These are phyloP conservation scores for Trichoderma koningiopsis DNA, from an alignment of 2,329 filamentous ascomycete species.

Conservation along the genomic window DNA sequence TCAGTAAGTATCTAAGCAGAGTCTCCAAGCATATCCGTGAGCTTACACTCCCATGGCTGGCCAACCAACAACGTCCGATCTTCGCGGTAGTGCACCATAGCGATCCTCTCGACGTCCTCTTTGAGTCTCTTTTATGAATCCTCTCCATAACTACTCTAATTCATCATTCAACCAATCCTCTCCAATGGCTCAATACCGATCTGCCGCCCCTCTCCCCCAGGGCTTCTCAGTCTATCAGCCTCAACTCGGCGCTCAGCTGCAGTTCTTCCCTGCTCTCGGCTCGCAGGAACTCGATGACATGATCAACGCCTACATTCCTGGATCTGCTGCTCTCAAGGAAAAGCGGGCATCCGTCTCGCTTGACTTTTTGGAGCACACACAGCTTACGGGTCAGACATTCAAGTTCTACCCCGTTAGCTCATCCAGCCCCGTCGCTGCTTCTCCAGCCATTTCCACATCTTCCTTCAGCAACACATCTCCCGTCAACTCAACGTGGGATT, in stretches of 20 bases:
- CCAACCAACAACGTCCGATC: constrained; percentile 1
- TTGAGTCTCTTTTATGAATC: not conserved
- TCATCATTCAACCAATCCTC: not conserved
- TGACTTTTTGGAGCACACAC: constrained; percentile 59
- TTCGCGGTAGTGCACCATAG: not conserved
- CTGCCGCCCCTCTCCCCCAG: constrained; percentile 39
- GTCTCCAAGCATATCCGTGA: not conserved
- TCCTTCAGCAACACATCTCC: constrained; percentile 52
- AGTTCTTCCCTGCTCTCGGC: constrained; percentile 69
- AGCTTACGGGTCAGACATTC: constrained; percentile 58
- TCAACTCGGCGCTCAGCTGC: constrained; percentile 55
- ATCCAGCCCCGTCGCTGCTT: constrained; percentile 37
- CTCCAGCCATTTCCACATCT: constrained; percentile 51
- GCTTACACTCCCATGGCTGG: constrained; percentile 27
- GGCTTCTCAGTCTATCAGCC: constrained; percentile 65
- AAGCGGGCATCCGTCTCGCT: constrained; percentile 61
- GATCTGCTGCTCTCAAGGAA: constrained; percentile 55
- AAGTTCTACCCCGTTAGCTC: constrained; percentile 61
- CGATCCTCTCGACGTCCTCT: constrained; percentile 8
- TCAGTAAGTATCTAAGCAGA: constrained; percentile 20
- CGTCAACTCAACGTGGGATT: constrained; percentile 51
- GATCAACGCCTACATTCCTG: constrained; percentile 60
- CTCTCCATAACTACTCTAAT: not conserved
- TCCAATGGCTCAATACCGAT: constrained; percentile 35
- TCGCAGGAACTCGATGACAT: constrained; percentile 62